These are phyloP conservation scores for Neurospora sp. DNA, from an alignment of 495 filamentous ascomycete species.

Conservation along the genomic window DNA sequence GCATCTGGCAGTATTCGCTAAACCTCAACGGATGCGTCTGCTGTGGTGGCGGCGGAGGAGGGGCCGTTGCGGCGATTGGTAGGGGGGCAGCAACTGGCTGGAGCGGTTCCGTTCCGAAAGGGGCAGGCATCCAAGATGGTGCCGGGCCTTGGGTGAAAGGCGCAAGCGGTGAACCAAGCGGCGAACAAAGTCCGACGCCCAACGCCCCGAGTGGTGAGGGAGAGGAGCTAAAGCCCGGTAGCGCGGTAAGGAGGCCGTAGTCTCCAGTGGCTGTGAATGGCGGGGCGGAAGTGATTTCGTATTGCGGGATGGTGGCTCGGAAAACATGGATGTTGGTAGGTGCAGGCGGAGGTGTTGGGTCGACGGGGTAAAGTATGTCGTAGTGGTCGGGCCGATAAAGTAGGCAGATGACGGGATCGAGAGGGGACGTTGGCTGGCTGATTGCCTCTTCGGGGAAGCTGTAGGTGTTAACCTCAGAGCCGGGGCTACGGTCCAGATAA, in stretches of 20 bases:
- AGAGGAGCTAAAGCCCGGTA: slow-evolving; percentile 32
- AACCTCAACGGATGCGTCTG: slow-evolving; percentile 31
- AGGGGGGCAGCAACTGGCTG: slow-evolving; percentile 13
- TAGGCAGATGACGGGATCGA: slow-evolving; percentile 38
- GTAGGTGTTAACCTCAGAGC: slow-evolving; percentile 68
- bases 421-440: slow-evolving; percentile 32
- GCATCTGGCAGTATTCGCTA: slow-evolving; percentile 36
- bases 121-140: slow-evolving; percentile 31
- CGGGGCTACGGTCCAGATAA: slow-evolving; percentile 82
- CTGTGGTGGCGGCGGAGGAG: slow-evolving; percentile 19
- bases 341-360: slow-evolving; percentile 38
- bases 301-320: slow-evolving; percentile 31
- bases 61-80: slow-evolving; percentile 17
- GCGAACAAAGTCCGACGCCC: slow-evolving; percentile 11
- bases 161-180: slow-evolving; percentile 21
- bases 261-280: slow-evolving; percentile 27
- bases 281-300: slow-evolving; percentile 27
- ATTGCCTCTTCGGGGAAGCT: slow-evolving; percentile 51
- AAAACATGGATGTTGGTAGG: slow-evolving; percentile 46
- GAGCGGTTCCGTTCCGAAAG: slow-evolving; percentile 27
- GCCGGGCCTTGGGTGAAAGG: slow-evolving; percentile 30
- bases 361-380: slow-evolving; percentile 79
- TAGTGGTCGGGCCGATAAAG: slow-evolving; percentile 75
- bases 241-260: slow-evolving; percentile 32
- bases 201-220: slow-evolving; percentile 5